A percentile compares a stretch with the other conserved stretches of the same genome.
phyloP scores from a whole-genome alignment of 2,329 filamentous ascomycete species.

The Microcyclosporella mali region DNA sequence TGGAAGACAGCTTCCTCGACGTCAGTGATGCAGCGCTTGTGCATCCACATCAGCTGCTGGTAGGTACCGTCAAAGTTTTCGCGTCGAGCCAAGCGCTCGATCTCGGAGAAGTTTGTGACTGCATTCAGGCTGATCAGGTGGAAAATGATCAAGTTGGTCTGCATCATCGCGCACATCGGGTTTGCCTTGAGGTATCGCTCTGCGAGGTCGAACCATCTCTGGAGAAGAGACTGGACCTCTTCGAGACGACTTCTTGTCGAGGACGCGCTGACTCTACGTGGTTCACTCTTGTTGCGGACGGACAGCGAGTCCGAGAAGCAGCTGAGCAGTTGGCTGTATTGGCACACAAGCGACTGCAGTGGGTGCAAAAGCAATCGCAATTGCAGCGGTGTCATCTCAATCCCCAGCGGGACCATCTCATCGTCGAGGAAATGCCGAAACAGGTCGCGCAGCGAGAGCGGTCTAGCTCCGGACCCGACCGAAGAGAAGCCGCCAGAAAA shows the following conservation, averaged over 20 bases:
- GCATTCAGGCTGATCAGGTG: constrained; percentile 65
- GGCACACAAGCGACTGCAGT: constrained; percentile 58
- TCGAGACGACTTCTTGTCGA: constrained; percentile 57
- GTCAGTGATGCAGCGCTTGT: constrained; percentile 59
- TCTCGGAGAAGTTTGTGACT: constrained; percentile 60
- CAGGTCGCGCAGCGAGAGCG: constrained; percentile 56
- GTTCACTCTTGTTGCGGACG: constrained; percentile 37
- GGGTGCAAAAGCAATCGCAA: constrained; percentile 64
- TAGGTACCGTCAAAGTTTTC: constrained; percentile 53
- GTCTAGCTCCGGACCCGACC: constrained; percentile 47
- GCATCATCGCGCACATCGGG: constrained; percentile 53
- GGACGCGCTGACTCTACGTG: constrained; percentile 50
- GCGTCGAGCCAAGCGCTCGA: constrained; percentile 59
- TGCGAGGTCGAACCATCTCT: constrained; percentile 63
- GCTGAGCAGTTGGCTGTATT: constrained; percentile 58
- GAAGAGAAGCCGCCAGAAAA: constrained; percentile 50
- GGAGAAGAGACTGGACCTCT: constrained; percentile 58
- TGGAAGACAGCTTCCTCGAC: constrained; percentile 61
- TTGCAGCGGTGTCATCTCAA: constrained; percentile 51
- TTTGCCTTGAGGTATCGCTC: constrained; percentile 51
- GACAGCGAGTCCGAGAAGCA: constrained; percentile 56
- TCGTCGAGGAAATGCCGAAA: constrained; percentile 64
- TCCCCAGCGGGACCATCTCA: constrained; percentile 49
- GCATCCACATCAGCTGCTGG: constrained; percentile 50
- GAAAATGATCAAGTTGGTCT: constrained; percentile 62